Evolutionary conservation across 1,139 yeast species (phyloP), one percentile per base, ranked within the genome.

Genomic region (Pichia sp.): DNA sequence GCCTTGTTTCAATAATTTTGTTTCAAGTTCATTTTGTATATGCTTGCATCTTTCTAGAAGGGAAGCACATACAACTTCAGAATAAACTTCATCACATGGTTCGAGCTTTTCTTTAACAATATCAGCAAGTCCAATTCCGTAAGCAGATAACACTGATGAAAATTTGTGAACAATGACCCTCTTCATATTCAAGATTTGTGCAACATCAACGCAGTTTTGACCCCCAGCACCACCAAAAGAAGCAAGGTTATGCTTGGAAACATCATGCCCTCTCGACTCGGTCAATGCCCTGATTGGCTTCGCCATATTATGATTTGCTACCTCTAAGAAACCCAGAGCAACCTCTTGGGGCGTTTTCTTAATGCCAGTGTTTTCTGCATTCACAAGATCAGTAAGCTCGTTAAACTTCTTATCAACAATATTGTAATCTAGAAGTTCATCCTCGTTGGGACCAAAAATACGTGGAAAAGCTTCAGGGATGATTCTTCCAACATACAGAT

Each of bases 101-200:
- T 81, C 78, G 66, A 83, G 89, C 39, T 72, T 75, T 62, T 84
- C 91, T 57, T 83, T 83, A 6, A 82, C 82, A 48, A 78, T 78
- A 64, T 79, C 83, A 16, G 62, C 83, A 30, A 79, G 63, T 8
- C 76, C 70, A 64, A 79, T 79, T 55, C 84, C 83, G 58, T 78
- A 78, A 2, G 83, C 83, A 3, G 83, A 78, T 12, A 79, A 61
- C 30, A 79, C 73, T 0, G 82, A 76, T 1, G 83, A 78, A 59
- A 78, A 78, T 58, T 78, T 72, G 59, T 79, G 83, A 19, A 75
- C 73, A 39, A 76, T 60, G 4, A 79, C 75, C 8, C 72, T 72
- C 12, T 68, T 65, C 21, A 79, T 76, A 3, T 78, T 78, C 46
- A 79, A 62, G 8, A 71, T 66, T 50, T 72, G 70, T 18, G 79